Conservation (phyloP, 768 basidiomycete genomes). For the Leccinum sublutescens region DNA sequence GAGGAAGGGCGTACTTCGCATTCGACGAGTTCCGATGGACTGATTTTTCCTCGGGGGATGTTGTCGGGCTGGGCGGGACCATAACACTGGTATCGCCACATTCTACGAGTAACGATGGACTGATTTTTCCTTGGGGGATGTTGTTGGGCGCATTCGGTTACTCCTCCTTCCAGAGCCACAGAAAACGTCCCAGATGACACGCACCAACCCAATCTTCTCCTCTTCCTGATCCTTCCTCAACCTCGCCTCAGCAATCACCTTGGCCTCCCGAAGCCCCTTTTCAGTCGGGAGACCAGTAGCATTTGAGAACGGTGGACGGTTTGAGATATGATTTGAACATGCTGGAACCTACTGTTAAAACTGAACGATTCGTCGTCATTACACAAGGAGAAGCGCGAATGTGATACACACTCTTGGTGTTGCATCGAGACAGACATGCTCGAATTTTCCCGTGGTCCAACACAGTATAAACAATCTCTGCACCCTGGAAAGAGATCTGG, state of each 20-base stretch:
- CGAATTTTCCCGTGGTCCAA: conserved; percentile 86
- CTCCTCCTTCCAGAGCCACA: not conserved
- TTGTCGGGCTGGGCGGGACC: no score
- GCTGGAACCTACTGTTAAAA: conserved; percentile 27
- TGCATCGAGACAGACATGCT: conserved; percentile 44
- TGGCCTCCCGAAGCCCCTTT: conserved; percentile 72
- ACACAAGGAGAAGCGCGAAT: conserved; percentile 11
- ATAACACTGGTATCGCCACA: no score
- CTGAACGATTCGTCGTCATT: not conserved
- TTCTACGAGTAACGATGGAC: no score
- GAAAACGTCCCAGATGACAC: conserved; percentile 21
- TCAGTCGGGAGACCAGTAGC: conserved; percentile 75
- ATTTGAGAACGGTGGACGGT: conserved; percentile 60
- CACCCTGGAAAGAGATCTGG: conserved; percentile 45
- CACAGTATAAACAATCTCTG: conserved; percentile 42
- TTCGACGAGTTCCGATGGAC: no score
- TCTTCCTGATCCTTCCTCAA: conserved; percentile 69
- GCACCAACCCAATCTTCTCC: conserved; percentile 69
- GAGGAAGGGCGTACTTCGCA: no score
- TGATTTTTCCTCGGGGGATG: no score
- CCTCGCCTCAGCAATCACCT: conserved; percentile 62
- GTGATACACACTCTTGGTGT: conserved; percentile 53
- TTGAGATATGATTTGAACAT: conserved; percentile 66
- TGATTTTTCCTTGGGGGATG: no score
- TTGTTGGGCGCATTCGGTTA: no score